Evolutionary conservation across 176 grass and related monocot species (phyloP).

Genomic region (Oryza longistaminata): DNA sequence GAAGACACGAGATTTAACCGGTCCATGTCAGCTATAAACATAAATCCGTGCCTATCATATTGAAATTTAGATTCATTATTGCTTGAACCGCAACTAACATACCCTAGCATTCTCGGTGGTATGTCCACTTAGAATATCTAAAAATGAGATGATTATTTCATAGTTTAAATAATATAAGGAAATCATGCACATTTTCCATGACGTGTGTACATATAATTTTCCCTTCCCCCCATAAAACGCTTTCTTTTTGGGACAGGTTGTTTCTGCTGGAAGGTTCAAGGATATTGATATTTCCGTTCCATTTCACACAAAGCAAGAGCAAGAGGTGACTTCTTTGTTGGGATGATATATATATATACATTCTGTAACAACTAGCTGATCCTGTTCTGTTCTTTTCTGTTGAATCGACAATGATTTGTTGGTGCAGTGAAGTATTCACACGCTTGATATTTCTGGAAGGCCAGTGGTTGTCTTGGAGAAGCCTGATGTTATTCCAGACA

Average conservation of each 20-base stretch:
- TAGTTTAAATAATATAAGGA: background rate
- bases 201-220: background rate
- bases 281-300: conserved; percentile 73
- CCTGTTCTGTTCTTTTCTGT: conserved; percentile 24
- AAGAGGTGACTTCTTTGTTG: conserved; percentile 65
- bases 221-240: background rate
- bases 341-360: too few species aligned
- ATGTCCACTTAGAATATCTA: too few species aligned
- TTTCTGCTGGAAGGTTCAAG: conserved; percentile 96
- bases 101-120: too few species aligned
- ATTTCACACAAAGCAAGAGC: conserved; percentile 70
- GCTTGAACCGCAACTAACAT: background rate
- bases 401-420: conserved; percentile 31
- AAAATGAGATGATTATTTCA: background rate
- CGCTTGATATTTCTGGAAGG: conserved; percentile 87
- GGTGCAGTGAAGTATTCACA: conserved; percentile 93
- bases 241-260: conserved; percentile 57
- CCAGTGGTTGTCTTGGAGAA: conserved; percentile 88
- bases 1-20: too few species aligned
- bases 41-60: background rate
- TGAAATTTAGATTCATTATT: background rate
- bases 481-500: conserved; percentile 91
- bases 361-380: background rate
- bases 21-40: too few species aligned
- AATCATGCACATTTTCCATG: background rate